Evolutionary conservation across 148 eudicot species (phyloP).

Genomic region (Dysphania ambrosioides): DNA sequence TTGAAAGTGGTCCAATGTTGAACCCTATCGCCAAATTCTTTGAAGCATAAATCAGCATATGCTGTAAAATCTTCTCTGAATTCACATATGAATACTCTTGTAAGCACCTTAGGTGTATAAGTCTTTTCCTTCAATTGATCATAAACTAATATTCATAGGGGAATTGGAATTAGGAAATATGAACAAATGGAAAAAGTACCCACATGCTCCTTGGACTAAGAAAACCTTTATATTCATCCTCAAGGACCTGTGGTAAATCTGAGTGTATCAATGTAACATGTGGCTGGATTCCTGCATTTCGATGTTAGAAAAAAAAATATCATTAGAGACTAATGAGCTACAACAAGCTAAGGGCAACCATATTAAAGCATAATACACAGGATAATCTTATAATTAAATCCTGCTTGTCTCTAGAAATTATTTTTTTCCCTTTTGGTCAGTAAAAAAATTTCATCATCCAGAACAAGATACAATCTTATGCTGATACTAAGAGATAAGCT

Average conservation of each 20-base stretch:
- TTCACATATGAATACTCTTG: not conserved
- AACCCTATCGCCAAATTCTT: conserved; percentile 61
- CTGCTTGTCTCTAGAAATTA: too few species aligned
- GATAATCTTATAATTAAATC: too few species aligned
- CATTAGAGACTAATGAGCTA: not conserved
- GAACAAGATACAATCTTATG: too few species aligned
- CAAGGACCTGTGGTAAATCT: conserved; percentile 56
- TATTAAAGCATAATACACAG: too few species aligned
- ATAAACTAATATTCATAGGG: not conserved
- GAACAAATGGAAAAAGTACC: not conserved
- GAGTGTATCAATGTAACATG: conserved; percentile 56
- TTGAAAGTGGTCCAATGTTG: conserved; percentile 56
- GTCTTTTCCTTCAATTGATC: not conserved
- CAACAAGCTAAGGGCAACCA: not conserved
- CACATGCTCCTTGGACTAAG: conserved; percentile 41
- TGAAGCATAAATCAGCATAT: conserved; percentile 64
- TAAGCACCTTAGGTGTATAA: not conserved
- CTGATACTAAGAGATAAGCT: too few species aligned
- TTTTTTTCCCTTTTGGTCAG: too few species aligned
- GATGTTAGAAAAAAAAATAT: not conserved
- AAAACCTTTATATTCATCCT: conserved; percentile 71
- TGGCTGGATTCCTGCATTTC: conserved; percentile 55
- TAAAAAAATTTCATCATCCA: too few species aligned
- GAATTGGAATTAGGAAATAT: not conserved
- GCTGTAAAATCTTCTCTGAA: conserved; percentile 56